Conservation (phyloP, 2,329 filamentous ascomycete genomes). For the Knufia fluminis region DNA sequence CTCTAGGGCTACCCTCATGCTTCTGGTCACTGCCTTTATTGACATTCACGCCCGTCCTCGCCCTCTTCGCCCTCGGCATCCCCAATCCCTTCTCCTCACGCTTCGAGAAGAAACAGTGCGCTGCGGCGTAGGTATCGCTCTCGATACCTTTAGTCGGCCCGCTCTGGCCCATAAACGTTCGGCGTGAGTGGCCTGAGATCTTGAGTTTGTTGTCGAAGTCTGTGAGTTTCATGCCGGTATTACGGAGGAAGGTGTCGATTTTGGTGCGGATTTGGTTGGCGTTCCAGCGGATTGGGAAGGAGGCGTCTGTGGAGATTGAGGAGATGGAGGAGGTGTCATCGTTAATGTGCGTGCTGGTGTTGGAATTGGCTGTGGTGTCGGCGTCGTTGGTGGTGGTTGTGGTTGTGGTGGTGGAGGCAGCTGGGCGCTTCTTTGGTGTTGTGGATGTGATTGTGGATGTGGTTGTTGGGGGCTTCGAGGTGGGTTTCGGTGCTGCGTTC, state of each 20-base stretch:
- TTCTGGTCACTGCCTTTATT: background rate
- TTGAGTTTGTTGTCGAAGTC: slow-evolving; percentile 8
- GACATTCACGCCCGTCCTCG: too few species aligned
- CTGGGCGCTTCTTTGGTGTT: too few species aligned
- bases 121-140: slow-evolving; percentile 25
- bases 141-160: slow-evolving; percentile 24
- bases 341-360: too few species aligned
- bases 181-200: slow-evolving; percentile 26
- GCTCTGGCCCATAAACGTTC: slow-evolving; percentile 40
- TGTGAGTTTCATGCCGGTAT: slow-evolving; percentile 16
- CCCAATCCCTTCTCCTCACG: slow-evolving; percentile 42
- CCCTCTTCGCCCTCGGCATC: slow-evolving; percentile 19
- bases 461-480: too few species aligned
- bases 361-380: too few species aligned
- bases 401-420: too few species aligned
- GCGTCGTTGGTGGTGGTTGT: too few species aligned
- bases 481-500: too few species aligned
- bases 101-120: slow-evolving; percentile 40
- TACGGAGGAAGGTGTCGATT: slow-evolving; percentile 35
- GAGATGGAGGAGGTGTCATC: too few species aligned
- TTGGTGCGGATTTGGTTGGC: slow-evolving; percentile 32
- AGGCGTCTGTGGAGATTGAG: too few species aligned
- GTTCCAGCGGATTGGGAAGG: background rate
- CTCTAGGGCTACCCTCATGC: background rate
- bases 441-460: too few species aligned